These are phyloP conservation scores for Globisporangium takayamanum DNA, from an alignment of 352 stramenopile genomes.

Conservation along the genomic window DNA sequence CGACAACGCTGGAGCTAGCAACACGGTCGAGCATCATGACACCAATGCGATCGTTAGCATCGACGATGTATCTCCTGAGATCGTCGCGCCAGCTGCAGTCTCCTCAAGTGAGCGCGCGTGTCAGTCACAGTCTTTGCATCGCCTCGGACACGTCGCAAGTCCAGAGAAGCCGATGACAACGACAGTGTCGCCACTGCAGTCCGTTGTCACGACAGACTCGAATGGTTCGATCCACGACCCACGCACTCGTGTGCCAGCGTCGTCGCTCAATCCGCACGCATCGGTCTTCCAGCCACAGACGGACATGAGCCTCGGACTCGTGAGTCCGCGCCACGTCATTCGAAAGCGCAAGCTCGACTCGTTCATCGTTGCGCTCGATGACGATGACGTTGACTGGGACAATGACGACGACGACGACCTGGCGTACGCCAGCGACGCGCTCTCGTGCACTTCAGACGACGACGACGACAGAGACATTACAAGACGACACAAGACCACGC, in stretches of 20 bases:
- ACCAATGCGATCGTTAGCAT: not conserved
- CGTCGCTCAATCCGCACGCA: slow-evolving; percentile 54
- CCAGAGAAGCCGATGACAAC: not conserved
- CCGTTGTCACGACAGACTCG: no score
- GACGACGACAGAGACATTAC: not conserved
- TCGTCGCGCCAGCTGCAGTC: not conserved
- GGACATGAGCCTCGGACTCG: slow-evolving; percentile 1
- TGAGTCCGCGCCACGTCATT: slow-evolving; percentile 7
- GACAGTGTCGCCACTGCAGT: no score
- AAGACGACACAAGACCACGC: slow-evolving; percentile 14
- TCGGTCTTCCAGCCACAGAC: slow-evolving; percentile 42
- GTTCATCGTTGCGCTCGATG: slow-evolving; percentile 38
- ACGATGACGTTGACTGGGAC: slow-evolving; percentile 17
- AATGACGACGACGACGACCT: slow-evolving; percentile 5
- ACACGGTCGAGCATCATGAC: not conserved
- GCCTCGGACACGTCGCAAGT: slow-evolving; percentile 2
- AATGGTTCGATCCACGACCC: not conserved
- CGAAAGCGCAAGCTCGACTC: slow-evolving; percentile 72
- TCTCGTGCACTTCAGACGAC: not conserved
- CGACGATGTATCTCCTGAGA: not conserved
- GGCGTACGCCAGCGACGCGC: not conserved
- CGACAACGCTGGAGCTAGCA: not conserved
- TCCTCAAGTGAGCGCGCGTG: not conserved
- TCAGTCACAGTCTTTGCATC: not conserved
- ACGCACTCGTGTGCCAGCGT: slow-evolving; percentile 8